Base-by-base conservation (phyloP, 139 green algal species). In the Asterochloris erici region DNA sequence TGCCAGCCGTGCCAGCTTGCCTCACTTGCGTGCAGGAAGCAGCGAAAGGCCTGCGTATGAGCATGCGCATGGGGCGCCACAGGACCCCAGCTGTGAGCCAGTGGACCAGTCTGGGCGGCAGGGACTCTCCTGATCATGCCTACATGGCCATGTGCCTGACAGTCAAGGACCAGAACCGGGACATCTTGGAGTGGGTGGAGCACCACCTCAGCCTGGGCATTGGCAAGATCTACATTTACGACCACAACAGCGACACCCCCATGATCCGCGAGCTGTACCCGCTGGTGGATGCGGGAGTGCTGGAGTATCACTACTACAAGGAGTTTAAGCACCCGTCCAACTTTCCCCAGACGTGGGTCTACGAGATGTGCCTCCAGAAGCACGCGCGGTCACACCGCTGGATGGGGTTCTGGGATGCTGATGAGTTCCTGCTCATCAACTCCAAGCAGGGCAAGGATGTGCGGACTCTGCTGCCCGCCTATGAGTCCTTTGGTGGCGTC, bases 401-500 rank as follows among this genome's bases (percentile, higher is more conserved):
- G 64, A 86, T 86, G 27, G 83, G 63, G 21, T 86, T 86, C 79
- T 79, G 84, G 68, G 83, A 86, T 79, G 83, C 75, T 24, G 83
- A 86, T 63, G 83, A 86, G 79, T 86, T 84, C 69, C 6, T 86
- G 29, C 23, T 86, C 54, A n/a, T 85, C 24, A 61, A 47, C 13
- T 27, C 79, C 26, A 14, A 19, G 13, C 47, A 27, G 0, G 26
- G 78, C 4, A 24, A 68, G 12, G 26, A 74, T 60, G 29, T 85
- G 77, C 82, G 76, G 12, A 26, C 66, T 11, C 27, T 85, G 19
- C 69, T 85, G 76, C 63, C 73, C 62, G 73, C 81, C 12, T 86
- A 84, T 63, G 73, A 78, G 54, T 17, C 60, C 0, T 77, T 75
- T 24, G 83, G 73, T 14, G 83, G 54, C 1, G 60, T 86, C 21